Evolutionary conservation across 2,329 filamentous ascomycete genomes (phyloP).

Genomic region (Curvularia lunata): DNA sequence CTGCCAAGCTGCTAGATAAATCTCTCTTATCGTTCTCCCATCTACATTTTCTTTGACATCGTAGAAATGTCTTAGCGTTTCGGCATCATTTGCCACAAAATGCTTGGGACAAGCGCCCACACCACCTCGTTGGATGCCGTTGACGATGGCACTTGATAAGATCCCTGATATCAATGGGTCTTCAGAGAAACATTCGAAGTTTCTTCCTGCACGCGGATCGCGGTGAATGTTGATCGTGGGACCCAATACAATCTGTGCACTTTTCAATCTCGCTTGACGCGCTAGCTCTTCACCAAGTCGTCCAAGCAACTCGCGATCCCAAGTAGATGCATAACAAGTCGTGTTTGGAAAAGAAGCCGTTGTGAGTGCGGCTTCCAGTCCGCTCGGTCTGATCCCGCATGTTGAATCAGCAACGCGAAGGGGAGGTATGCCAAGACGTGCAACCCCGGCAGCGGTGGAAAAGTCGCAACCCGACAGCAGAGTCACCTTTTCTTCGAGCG

Average conservation of each 20-base stretch:
- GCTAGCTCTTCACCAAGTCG: conserved; percentile 29
- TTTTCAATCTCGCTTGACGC: conserved; percentile 18
- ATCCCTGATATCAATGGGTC: conserved; percentile 17
- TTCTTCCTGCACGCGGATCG: conserved; percentile 20
- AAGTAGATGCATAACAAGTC: neutral
- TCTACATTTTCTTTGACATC: conserved; percentile 62
- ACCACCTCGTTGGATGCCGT: conserved; percentile 55
- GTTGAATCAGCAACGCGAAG: neutral
- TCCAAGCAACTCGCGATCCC: neutral
- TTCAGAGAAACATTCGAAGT: conserved; percentile 22
- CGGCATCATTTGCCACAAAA: conserved; percentile 66
- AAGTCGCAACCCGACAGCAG: neutral
- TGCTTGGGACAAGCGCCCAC: conserved; percentile 60
- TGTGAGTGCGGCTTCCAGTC: neutral
- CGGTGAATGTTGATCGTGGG: conserved; percentile 40
- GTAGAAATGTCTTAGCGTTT: neutral
- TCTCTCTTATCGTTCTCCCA: conserved; percentile 62
- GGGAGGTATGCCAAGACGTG: neutral
- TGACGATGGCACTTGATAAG: conserved; percentile 4
- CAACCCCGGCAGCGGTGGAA: neutral
- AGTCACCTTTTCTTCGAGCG: neutral
- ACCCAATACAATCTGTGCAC: conserved; percentile 15
- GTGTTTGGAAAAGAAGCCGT: neutral
- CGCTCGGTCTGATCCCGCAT: neutral
- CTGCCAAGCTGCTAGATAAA: conserved; percentile 49